These are phyloP conservation scores for Penicillium sp. DNA, from an alignment of 2,329 filamentous ascomycete species.

Conservation along the genomic window DNA sequence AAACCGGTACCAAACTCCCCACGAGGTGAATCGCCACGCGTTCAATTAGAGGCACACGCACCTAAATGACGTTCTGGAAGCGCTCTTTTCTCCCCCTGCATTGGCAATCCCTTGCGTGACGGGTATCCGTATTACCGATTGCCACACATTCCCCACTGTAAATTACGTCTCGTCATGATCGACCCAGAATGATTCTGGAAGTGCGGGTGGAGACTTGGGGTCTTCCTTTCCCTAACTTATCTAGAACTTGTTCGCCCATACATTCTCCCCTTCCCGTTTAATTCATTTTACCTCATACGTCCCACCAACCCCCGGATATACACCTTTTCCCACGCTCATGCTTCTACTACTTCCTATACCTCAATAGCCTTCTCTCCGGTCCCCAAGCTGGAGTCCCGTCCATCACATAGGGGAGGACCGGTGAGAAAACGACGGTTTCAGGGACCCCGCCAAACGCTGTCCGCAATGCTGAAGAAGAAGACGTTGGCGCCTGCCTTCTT, in stretches of 20 bases:
- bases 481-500: slow-evolving; percentile 35
- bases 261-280: not conserved
- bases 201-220: not conserved
- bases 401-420: slow-evolving; percentile 19
- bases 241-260: not conserved
- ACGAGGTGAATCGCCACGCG: not conserved
- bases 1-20: not conserved
- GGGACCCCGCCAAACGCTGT: slow-evolving; percentile 27
- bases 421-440: slow-evolving; percentile 22
- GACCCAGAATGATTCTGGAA: slow-evolving; percentile 24
- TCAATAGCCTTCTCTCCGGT: slow-evolving; percentile 14
- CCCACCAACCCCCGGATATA: no score
- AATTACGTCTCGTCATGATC: slow-evolving; percentile 13
- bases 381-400: slow-evolving; percentile 21
- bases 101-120: not conserved
- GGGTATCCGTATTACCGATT: no score
- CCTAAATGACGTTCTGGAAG: not conserved
- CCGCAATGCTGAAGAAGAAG: slow-evolving; percentile 43
- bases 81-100: not conserved
- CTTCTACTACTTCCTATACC: not conserved
- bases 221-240: slow-evolving; percentile 2
- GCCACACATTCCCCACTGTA: not conserved
- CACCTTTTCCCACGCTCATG: not conserved
- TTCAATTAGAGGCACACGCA: not conserved
- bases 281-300: not conserved